A percentile compares a stretch with the other conserved stretches of the same genome.
Evolutionary conservation across 2,329 filamentous ascomycete species (phyloP).

Genomic region (Rhinocladiella mackenziei): DNA sequence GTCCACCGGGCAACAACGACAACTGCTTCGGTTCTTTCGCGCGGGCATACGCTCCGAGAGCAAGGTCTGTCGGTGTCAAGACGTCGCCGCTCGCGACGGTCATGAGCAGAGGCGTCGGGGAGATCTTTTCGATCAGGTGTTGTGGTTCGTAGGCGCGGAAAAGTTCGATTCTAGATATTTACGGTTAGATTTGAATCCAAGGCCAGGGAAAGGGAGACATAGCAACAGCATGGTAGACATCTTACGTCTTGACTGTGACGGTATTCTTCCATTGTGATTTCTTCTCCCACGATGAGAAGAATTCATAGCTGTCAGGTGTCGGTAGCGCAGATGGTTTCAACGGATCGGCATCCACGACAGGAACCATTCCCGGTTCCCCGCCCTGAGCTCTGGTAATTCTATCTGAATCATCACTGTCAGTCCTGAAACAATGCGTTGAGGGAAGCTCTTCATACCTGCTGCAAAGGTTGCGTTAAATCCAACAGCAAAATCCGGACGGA

Average conservation of each 20-base stretch:
- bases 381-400: conserved; percentile 34
- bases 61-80: conserved; percentile 35
- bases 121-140: conserved; percentile 37
- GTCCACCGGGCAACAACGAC: conserved; percentile 37
- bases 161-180: conserved; percentile 20
- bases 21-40: conserved; percentile 42
- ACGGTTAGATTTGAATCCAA: conserved; percentile 13
- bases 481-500: conserved; percentile 34
- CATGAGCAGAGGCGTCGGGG: conserved; percentile 40
- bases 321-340: conserved; percentile 34
- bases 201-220: conserved; percentile 12
- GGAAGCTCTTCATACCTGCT: conserved; percentile 29
- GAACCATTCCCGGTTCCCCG: conserved; percentile 31
- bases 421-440: neutral
- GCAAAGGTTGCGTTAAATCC: conserved; percentile 30
- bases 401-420: conserved; percentile 16
- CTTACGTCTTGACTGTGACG: conserved; percentile 35
- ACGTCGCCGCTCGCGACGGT: conserved; percentile 36
- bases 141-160: conserved; percentile 28
- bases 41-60: conserved; percentile 37
- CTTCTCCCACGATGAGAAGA: conserved; percentile 35
- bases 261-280: conserved; percentile 40
- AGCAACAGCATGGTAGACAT: conserved; percentile 1
- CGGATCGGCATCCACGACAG: conserved; percentile 35
- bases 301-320: conserved; percentile 36